Conservation (phyloP, 2,329 filamentous ascomycete genomes). For the Diplodia sapinea region DNA sequence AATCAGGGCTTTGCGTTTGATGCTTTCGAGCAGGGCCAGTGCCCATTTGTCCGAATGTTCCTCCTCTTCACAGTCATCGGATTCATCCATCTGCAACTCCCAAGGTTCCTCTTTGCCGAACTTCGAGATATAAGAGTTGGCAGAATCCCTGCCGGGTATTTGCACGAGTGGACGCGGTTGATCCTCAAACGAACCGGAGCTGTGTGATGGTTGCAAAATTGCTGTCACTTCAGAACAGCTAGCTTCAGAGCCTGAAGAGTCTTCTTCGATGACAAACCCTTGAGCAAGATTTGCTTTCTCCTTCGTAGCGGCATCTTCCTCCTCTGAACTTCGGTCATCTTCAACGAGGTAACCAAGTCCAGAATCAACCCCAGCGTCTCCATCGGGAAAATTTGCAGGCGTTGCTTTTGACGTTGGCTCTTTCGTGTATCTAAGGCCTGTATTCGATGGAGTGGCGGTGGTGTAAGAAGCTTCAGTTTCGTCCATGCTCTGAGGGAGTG, state of each 20-base stretch:
- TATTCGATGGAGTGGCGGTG: background rate
- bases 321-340: background rate
- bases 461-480: background rate
- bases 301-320: background rate
- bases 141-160: background rate
- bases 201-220: background rate
- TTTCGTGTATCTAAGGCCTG: background rate
- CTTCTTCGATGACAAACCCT: background rate
- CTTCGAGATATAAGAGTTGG: background rate
- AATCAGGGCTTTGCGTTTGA: background rate
- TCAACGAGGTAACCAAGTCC: background rate
- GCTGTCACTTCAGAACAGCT: background rate
- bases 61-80: background rate
- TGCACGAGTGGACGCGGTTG: background rate
- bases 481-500: background rate
- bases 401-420: background rate
- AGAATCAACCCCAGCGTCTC: background rate
- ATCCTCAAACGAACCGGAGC: background rate
- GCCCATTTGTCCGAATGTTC: background rate
- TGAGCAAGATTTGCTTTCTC: background rate
- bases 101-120: background rate
- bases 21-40: background rate
- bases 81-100: background rate
- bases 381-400: background rate
- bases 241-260: background rate